A percentile compares a stretch with the other conserved stretches of the same genome.
These are phyloP conservation scores for Thalassiosira exigua DNA, from an alignment of 352 stramenopile species.

Conservation along the genomic window DNA sequence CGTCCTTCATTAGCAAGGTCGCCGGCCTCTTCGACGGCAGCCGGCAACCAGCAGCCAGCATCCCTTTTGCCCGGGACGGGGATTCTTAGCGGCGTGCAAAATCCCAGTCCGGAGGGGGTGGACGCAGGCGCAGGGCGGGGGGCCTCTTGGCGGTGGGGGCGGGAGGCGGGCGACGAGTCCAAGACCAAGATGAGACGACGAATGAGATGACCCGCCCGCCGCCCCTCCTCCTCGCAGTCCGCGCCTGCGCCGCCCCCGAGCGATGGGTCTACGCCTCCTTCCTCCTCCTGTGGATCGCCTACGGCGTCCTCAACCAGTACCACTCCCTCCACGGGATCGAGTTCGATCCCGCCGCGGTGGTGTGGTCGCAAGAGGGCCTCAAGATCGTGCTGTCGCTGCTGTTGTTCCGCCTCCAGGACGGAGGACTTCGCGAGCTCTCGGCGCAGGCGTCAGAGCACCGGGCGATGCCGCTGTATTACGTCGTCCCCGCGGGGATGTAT, in stretches of 20 bases:
- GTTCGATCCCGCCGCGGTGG: conserved; percentile 14
- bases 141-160: too few species aligned
- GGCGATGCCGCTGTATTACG: conserved; percentile 17
- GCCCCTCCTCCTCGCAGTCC: too few species aligned
- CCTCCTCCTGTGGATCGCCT: conserved; percentile 22
- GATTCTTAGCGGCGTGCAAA: too few species aligned
- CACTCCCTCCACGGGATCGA: not conserved
- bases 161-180: not conserved
- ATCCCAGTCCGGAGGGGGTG: too few species aligned
- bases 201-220: conserved; percentile 4
- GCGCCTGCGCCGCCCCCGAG: too few species aligned
- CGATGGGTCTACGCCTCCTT: too few species aligned
- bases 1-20: too few species aligned
- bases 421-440: conserved; percentile 3
- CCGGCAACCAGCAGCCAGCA: too few species aligned
- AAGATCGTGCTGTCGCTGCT: conserved; percentile 11
- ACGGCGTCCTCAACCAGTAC: conserved; percentile 26
- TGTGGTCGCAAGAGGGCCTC: conserved; percentile 22
- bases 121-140: too few species aligned
- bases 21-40: too few species aligned
- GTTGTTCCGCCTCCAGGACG: conserved; percentile 25
- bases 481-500: conserved; percentile 27
- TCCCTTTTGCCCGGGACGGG: too few species aligned
- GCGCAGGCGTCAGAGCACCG: not conserved
- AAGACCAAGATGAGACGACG: not conserved